Conservation (phyloP, 2,329 filamentous ascomycete genomes). For the Chaetomiaceae sp. region DNA sequence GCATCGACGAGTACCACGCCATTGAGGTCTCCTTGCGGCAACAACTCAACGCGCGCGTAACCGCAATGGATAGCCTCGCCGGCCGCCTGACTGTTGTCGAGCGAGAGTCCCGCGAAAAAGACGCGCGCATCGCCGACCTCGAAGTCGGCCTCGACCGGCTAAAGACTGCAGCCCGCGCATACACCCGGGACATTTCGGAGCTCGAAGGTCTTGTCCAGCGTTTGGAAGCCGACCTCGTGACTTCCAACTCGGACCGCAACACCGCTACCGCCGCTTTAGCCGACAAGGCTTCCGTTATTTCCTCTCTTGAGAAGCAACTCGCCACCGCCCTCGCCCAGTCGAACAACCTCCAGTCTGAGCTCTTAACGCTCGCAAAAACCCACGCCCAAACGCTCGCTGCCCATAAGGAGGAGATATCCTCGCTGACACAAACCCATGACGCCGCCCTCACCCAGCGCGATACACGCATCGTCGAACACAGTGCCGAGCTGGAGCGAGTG, state of each 20-base stretch:
- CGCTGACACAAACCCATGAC: conserved; percentile 41
- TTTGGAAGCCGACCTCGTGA: conserved; percentile 40
- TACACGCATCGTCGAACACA: conserved; percentile 45
- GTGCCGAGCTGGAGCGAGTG: conserved; percentile 45
- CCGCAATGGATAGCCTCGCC: conserved; percentile 46
- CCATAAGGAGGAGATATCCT: conserved; percentile 26
- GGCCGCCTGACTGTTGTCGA: conserved; percentile 37
- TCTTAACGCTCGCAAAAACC: conserved; percentile 34
- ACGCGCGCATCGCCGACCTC: conserved; percentile 40
- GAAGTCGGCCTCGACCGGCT: conserved; percentile 48
- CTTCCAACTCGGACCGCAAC: conserved; percentile 19
- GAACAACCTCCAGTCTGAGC: conserved; percentile 36
- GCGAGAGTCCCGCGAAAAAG: conserved; percentile 2
- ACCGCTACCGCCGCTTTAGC: conserved; percentile 31
- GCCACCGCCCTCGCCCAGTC: conserved; percentile 37
- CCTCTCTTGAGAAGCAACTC: conserved; percentile 44
- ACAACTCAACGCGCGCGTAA: conserved; percentile 51
- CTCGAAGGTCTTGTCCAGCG: conserved; percentile 48
- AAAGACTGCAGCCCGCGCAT: conserved; percentile 48
- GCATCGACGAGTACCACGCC: conserved; percentile 57
- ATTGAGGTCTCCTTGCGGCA: conserved; percentile 52
- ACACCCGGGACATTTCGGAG: conserved; percentile 50
- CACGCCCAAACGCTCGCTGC: conserved; percentile 31
- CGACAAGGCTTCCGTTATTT: conserved; percentile 36
- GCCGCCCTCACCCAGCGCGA: conserved; percentile 48